Base-by-base conservation (phyloP, 2,329 filamentous ascomycete genomes). In the Emmonsiellopsis sp. region DNA sequence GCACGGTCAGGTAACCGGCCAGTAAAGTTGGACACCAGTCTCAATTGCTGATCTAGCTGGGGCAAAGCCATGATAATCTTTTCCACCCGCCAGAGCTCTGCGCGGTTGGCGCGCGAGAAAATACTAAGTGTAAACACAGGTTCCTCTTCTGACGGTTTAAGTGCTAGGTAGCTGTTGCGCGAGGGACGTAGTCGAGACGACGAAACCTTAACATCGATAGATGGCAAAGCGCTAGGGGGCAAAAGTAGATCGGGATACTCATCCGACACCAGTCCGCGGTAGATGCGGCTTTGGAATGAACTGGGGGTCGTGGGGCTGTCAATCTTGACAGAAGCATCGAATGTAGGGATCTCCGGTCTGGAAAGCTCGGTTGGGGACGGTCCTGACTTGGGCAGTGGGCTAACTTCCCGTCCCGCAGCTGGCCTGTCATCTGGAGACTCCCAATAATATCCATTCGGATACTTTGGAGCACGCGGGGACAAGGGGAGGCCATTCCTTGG, bases 171-270 rank as follows among this genome's bases (percentile, higher is more conserved):
- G 66, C 91, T 96, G 38, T 89, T 84, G 58, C 92, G 79, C 0
- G 92, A 95, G 11, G 92, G 93, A 65, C 89, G 90, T 76, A 98
- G 84, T n/a, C 93, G 84, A 20, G 93, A 97, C 4, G 93, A 97
- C 3, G 90, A 89, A 3, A 96, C 92, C 66, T 82, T 88, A 47
- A 96, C 84, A 58, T 87, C 82, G 53, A 98, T 86, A 1, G 88
- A 89, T 3, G 89, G 87, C 7, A 98, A 76, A 5, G 91, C 90
- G 66, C 95, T 94, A 0, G 93, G 92, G 8, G 90, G 84, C 1
- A 98, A 76, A 20, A 97, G 73, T 7, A 97, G 78, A 57, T 89
- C 87, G 0, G 92, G 90, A 65, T 90, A 92, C 59, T 95, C 87
- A 0, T 95, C 89, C 0, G 86, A 89, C 5, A 89, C 78, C 20